phyloP scores from a whole-genome alignment of 306 rosid species.

The cucumber (Cucumis sativus) region DNA sequence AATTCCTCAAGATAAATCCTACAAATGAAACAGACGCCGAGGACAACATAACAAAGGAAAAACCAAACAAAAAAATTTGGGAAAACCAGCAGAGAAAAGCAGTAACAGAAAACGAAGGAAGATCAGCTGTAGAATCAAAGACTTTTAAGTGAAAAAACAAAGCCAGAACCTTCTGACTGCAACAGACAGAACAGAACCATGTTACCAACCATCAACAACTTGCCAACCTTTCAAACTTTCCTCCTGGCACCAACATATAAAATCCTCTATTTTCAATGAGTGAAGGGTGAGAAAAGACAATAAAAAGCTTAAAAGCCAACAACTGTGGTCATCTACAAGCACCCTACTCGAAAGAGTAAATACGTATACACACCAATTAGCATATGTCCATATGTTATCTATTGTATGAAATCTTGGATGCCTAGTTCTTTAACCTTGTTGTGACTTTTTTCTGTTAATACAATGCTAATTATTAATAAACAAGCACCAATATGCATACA shows the following conservation, averaged over 20 bases:
- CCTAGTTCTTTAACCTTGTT: not conserved
- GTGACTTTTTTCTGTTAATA: not conserved
- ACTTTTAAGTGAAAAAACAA: no score
- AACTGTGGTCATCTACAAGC: not conserved
- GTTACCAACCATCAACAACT: no score
- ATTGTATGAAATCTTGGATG: not conserved
- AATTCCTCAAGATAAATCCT: no score
- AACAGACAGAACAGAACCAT: no score
- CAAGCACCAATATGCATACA: not conserved
- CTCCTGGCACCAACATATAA: not conserved
- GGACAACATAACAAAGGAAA: no score
- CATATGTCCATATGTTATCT: not conserved
- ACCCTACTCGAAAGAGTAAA: not conserved
- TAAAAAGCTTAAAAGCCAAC: not conserved
- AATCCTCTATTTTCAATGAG: not conserved
- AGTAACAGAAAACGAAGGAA: no score
- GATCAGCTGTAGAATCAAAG: no score
- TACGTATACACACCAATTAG: not conserved
- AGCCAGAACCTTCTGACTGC: no score
- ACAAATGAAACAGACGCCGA: no score
- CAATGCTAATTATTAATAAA: not conserved
- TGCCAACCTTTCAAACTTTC: not conserved
- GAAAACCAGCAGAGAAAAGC: no score
- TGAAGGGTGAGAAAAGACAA: not conserved
- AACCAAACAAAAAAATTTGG: no score